Percentiles rank a stretch among this genome's conserved stretches.
phyloP scores from a whole-genome alignment of 768 basidiomycete species.

The Mycena haematopus region DNA sequence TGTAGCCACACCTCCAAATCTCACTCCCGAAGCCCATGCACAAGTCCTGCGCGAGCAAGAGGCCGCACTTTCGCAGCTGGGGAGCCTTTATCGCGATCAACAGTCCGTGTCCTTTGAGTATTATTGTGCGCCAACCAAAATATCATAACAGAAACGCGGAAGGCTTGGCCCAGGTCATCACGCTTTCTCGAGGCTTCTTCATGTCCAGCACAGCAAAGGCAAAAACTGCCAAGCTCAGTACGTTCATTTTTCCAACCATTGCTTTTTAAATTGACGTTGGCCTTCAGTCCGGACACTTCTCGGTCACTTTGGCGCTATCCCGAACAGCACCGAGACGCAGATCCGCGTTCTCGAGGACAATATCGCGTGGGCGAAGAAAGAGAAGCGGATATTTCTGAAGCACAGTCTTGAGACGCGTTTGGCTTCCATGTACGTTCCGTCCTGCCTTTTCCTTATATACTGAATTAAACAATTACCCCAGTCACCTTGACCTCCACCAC shows the following conservation, averaged over 20 bases:
- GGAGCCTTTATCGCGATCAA: slow-evolving; percentile 85
- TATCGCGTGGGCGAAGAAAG: slow-evolving; percentile 88
- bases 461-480: slow-evolving; percentile 35
- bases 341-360: slow-evolving; percentile 89
- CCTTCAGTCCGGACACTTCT: slow-evolving; percentile 87
- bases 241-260: slow-evolving; percentile 32
- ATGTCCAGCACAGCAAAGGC: slow-evolving; percentile 97
- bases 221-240: slow-evolving; percentile 95
- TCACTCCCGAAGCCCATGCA: slow-evolving; percentile 49
- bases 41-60: slow-evolving; percentile 82
- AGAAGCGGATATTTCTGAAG: slow-evolving; percentile 95
- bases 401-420: slow-evolving; percentile 92
- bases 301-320: slow-evolving; percentile 84
- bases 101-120: slow-evolving; percentile 55
- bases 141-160: slow-evolving; percentile 69
- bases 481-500: slow-evolving; percentile 76
- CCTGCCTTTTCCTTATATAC: neutral
- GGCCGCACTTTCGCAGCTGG: slow-evolving; percentile 82
- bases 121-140: neutral
- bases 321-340: slow-evolving; percentile 75
- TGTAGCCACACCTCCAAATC: slow-evolving; percentile 38
- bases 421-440: slow-evolving; percentile 62
- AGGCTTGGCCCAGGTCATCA: slow-evolving; percentile 87
- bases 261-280: neutral
- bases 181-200: slow-evolving; percentile 80